phyloP scores from a whole-genome alignment of 2,329 filamentous ascomycete species.

The Raffaelea deltoideospora region DNA sequence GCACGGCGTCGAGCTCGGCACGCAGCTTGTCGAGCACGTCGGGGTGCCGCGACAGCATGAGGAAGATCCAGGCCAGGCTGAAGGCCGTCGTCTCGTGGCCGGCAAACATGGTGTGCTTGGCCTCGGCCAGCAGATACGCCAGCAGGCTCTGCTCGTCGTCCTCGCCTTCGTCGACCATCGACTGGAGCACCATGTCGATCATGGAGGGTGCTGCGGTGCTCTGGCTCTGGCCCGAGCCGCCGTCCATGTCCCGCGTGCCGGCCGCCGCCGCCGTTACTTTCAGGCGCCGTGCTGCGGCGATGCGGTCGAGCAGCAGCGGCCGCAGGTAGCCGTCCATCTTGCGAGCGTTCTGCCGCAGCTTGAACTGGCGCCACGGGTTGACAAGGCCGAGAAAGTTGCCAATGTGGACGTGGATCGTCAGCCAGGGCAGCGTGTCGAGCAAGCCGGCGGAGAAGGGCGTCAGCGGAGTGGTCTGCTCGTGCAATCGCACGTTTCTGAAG shows the following conservation, averaged over 20 bases:
- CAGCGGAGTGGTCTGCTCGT: slow-evolving; percentile 4
- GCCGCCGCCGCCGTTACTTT: slow-evolving; percentile 7
- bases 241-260: not conserved
- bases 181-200: slow-evolving; percentile 17
- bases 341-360: slow-evolving; percentile 18
- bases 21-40: slow-evolving; percentile 14
- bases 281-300: no score
- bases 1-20: slow-evolving; percentile 34
- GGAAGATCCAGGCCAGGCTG: slow-evolving; percentile 16
- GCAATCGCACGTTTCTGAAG: slow-evolving; percentile 2
- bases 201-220: slow-evolving; percentile 6
- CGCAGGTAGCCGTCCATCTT: slow-evolving; percentile 14
- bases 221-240: not conserved
- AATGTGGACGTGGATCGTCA: slow-evolving; percentile 4
- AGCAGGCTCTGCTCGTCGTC: slow-evolving; percentile 12
- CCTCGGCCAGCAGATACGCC: slow-evolving; percentile 14
- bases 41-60: slow-evolving; percentile 16
- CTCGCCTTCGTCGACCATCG: slow-evolving; percentile 10
- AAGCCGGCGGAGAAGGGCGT: slow-evolving; percentile 4
- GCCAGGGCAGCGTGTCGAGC: slow-evolving; percentile 4
- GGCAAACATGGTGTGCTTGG: slow-evolving; percentile 20
- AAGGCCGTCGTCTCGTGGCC: slow-evolving; percentile 23
- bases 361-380: slow-evolving; percentile 14
- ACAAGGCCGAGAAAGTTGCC: slow-evolving; percentile 10
- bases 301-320: slow-evolving; percentile 13